Conservation (phyloP, 108 stramenopile species). For the Epipyxis sp. region DNA sequence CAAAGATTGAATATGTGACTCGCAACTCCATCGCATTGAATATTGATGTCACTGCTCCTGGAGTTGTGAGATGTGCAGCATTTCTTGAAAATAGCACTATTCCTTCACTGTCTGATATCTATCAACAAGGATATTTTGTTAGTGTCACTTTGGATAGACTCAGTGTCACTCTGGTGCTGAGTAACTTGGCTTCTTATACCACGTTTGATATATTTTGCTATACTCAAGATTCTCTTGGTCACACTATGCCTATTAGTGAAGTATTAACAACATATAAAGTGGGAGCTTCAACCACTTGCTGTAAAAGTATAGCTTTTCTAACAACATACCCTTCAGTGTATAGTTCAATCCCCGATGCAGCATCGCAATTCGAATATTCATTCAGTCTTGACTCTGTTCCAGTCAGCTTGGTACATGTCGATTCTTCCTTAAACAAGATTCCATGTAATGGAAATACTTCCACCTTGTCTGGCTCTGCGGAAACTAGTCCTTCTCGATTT, state of each 20-base stretch:
- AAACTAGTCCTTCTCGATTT: background rate
- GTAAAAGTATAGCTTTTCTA: background rate
- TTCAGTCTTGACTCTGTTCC: background rate
- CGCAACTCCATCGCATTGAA: background rate
- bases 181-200: background rate
- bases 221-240: background rate
- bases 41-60: background rate
- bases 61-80: background rate
- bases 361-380: background rate
- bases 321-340: background rate
- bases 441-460: background rate
- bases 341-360: background rate
- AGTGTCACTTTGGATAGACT: background rate
- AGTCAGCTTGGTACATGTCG: background rate
- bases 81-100: background rate
- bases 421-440: background rate
- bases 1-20: background rate
- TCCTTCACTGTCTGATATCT: background rate
- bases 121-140: background rate
- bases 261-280: background rate
- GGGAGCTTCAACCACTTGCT: background rate
- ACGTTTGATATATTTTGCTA: background rate
- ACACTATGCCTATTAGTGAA: slow-evolving; percentile 14
- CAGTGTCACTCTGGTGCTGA: background rate
- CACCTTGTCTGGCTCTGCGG: background rate